Base-by-base conservation (phyloP, 2,329 filamentous ascomycete species). In the Ceratocystiopsis sp. region DNA sequence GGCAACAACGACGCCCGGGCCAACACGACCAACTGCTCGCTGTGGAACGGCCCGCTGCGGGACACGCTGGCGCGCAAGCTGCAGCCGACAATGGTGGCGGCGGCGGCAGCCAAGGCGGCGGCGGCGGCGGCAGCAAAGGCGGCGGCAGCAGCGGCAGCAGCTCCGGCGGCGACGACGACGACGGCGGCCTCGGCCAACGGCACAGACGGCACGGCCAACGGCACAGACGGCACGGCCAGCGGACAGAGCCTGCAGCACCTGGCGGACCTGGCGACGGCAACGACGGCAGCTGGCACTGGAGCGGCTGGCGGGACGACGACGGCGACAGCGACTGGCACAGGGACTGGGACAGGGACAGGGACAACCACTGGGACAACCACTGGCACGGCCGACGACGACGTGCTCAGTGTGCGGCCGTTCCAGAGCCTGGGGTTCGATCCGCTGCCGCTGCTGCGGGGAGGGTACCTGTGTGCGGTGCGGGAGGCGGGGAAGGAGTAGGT, bases 21-120 rank as follows among this genome's bases (percentile, higher is more conserved):
- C 3, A 33, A 39, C 38, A 35, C 37, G 12, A 35, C 41, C 41
- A 45, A 45, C 43, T 38, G 35, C 36, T 46, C 41, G 36, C 29
- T 40, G 16, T 81, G 76, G 75, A 75, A 80, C 48, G 61, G 61
- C 8, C 65, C 66, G 17, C 65, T 77, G 16, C 61, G 68, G 45
- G 65, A 70, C 37, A 59, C 67, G 47, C 68, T 81, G 16, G 55
- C 64, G 45, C 65, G 69, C 52, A 60, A 54, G 39, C 55, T 57
- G 42, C 56, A 52, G 45, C 53, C 58, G 40, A 51, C 57, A 25
- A 56, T 61, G 49, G 18, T 33, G 14, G 12, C 37, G 11, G 15
- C 37, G 1, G 21, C 29, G 10, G 38, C 37, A 3, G 38, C 38
- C 7, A 39, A 44, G 13, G 41, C 41, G 13, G 38, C 37, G 8